Conservation (phyloP, 257 asterid species). For the Fraxinus americana region DNA sequence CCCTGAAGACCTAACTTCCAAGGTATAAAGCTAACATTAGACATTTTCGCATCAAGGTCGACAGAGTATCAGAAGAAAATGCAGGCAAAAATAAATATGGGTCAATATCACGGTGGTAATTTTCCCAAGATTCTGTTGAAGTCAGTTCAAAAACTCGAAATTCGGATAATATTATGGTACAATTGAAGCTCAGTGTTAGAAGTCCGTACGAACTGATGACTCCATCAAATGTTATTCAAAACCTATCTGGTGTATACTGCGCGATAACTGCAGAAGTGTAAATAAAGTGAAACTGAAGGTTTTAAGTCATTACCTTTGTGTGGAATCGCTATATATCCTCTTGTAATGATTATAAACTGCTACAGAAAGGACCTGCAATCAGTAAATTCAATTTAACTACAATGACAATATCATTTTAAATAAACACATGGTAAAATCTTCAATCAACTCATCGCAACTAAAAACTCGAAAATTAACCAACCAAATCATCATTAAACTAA, state of each 20-base stretch:
- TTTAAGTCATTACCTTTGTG: constrained; percentile 69
- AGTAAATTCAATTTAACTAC: background rate
- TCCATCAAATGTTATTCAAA: background rate
- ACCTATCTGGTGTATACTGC: background rate
- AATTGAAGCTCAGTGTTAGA: background rate
- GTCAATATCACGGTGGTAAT: background rate
- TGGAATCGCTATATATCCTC: constrained; percentile 79
- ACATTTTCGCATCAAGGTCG: constrained; percentile 14
- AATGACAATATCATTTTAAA: background rate
- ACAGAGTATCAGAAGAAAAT: constrained; percentile 6
- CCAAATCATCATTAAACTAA: constrained; percentile 16
- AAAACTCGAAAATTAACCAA: background rate
- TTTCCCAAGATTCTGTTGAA: constrained; percentile 7
- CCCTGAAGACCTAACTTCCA: constrained; percentile 80
- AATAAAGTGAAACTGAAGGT: constrained; percentile 24
- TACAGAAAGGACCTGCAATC: constrained; percentile 86
- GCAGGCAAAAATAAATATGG: background rate
- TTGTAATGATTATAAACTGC: constrained; percentile 98
- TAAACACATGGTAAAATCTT: background rate
- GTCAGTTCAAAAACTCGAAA: constrained; percentile 3
- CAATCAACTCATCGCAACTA: background rate
- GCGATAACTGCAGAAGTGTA: background rate
- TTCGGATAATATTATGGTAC: constrained; percentile 4
- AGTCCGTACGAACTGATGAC: background rate
- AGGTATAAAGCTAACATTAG: constrained; percentile 39